Evolutionary conservation across 768 basidiomycete species (phyloP).

Genomic region (Lactarius hatsudake): DNA sequence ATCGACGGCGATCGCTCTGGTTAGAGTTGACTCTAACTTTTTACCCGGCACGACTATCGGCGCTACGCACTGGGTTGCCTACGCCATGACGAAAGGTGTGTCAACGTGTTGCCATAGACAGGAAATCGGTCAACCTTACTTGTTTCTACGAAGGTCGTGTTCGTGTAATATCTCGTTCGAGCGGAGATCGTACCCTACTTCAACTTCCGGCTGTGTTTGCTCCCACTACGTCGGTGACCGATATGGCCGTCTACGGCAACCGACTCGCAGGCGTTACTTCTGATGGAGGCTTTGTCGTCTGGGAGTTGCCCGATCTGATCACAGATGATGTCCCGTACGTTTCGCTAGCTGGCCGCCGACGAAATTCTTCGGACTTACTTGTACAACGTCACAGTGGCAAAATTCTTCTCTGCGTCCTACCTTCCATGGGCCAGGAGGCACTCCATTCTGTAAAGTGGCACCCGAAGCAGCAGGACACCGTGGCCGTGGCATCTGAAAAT

Average conservation of each 20-base stretch:
- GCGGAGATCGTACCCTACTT: constrained; percentile 83
- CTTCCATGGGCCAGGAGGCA: constrained; percentile 55
- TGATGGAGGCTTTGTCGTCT: constrained; percentile 86
- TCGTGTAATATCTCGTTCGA: constrained; percentile 83
- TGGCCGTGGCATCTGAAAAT: constrained; percentile 80
- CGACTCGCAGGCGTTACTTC: constrained; percentile 83
- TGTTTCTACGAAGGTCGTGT: constrained; percentile 56
- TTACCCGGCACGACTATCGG: constrained; percentile 85
- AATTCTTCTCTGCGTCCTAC: constrained; percentile 65
- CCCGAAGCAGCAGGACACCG: constrained; percentile 72
- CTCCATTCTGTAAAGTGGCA: constrained; percentile 88
- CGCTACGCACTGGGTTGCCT: constrained; percentile 89
- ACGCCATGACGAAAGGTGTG: constrained; percentile 83
- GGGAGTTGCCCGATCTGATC: constrained; percentile 81
- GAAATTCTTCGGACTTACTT: constrained; percentile 8
- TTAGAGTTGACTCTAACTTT: constrained; percentile 82
- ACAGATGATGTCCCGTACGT: constrained; percentile 85
- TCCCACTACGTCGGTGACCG: constrained; percentile 60
- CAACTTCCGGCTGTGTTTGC: constrained; percentile 66
- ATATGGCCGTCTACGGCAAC: constrained; percentile 85
- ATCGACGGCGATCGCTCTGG: constrained; percentile 86
- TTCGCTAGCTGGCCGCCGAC: not conserved
- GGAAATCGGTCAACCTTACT: not conserved
- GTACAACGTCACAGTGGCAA: constrained; percentile 48
- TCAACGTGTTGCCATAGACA: not conserved